Evolutionary conservation across 164 flowering plant species (phyloP), one percentile per base, ranked within the genome.

Genomic region (Tetrastigma voinierianum): DNA sequence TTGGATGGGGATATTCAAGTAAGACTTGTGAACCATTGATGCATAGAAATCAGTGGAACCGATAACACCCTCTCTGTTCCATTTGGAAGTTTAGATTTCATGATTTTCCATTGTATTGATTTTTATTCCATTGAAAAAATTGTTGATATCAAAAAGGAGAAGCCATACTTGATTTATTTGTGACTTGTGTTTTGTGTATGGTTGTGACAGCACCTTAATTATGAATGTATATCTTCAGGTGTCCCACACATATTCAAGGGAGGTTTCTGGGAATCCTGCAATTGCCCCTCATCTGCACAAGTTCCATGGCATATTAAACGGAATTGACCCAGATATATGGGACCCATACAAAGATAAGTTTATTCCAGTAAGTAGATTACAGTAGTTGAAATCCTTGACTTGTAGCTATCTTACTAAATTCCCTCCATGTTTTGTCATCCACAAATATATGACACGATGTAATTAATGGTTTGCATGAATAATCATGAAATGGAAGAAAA

Each of bases 261-360:
- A 96, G 81, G 87, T 96, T 64, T 77, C 98, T 63, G 82, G 84
- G 66, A 83, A 96, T 77, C 81, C 97, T 66, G 84, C 62, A 17
- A 77, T 96, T 72, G 86, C 96, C 72, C 91, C 97, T 67, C 84
- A 96, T 80, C 88, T 89, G 10, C 65, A 81, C 79, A 96, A 93
- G 75, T 91, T 96, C 77, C 92, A 88, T 70, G 99, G 99, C 25
- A 96, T 96, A 69, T 45, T 93, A 58, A 96, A 96, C 80, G 99
- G 99, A 61, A 96, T 96, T 76, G 99, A 96, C 72, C 95, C 81
- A 16, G 96, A 96, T 74, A 93, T 96, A 57, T 96, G 99, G 99
- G 98, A 96, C 70, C 99, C 99, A 2, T 96, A 72, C 67, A 90
- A 91, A 60, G 98, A 96, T 61, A 84, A 81, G 47, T 89, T 88